These are phyloP conservation scores for Thermomyces lanuginosus DNA, from an alignment of 2,329 filamentous ascomycete species.

Conservation along the genomic window DNA sequence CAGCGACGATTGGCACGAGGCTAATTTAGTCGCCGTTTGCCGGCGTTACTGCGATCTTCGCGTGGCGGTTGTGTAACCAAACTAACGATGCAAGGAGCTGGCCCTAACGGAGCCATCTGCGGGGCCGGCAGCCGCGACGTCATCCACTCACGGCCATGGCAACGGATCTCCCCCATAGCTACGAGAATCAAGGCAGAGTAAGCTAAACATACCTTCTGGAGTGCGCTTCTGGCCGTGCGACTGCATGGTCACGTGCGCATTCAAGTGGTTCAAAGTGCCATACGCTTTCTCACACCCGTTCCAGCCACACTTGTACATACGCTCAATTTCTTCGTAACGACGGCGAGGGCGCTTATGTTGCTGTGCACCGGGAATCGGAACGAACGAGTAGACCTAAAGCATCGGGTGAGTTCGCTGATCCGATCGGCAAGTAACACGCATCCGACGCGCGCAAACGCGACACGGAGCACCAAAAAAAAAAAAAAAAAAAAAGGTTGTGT, in stretches of 20 bases:
- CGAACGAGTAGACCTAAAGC: constrained; percentile 90
- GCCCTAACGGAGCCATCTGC: no score
- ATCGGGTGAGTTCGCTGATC: no score
- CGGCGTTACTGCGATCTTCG: constrained; percentile 38
- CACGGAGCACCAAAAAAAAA: background rate
- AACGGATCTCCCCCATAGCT: constrained; percentile 7
- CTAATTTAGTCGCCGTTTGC: constrained; percentile 33
- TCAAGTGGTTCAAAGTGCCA: constrained; percentile 89
- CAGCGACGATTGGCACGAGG: constrained; percentile 11
- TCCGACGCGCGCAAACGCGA: constrained; percentile 3
- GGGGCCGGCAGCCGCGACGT: constrained; percentile 19
- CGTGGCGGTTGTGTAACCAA: constrained; percentile 34
- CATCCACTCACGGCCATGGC: constrained; percentile 21
- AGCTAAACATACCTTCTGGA: constrained; percentile 63
- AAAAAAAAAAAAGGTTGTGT: constrained; percentile 12
- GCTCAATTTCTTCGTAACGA: constrained; percentile 94
- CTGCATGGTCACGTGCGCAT: constrained; percentile 98
- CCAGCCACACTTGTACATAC: constrained; percentile 99
- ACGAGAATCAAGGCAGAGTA: background rate
- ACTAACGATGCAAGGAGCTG: constrained; percentile 29
- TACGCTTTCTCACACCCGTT: constrained; percentile 98
- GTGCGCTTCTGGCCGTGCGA: constrained; percentile 88
- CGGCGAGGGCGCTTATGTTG: constrained; percentile 91
- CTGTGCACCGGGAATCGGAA: constrained; percentile 89
- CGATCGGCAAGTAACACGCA: constrained; percentile 7